phyloP scores from a whole-genome alignment of 1,284 basidiomycete genomes.

The Boletus austroedulis region DNA sequence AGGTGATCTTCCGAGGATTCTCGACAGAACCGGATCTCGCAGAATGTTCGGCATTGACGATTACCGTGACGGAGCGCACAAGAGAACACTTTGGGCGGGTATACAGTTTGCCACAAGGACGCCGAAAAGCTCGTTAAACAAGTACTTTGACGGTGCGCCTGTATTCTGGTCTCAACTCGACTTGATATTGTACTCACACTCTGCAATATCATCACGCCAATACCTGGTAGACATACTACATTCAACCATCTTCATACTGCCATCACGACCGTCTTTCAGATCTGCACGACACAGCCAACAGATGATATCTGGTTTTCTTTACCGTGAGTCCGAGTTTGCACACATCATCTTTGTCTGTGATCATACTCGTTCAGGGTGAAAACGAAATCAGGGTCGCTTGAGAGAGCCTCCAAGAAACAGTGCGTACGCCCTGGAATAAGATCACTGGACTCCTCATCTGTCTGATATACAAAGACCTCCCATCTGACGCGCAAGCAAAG shows the following conservation, averaged over 20 bases:
- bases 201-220: conserved; percentile 89
- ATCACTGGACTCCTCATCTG: conserved; percentile 93
- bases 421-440: conserved; percentile 92
- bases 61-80: conserved; percentile 98
- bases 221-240: conserved; percentile 99
- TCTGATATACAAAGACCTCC: conserved; percentile 97
- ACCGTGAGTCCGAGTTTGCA: conserved; percentile 59
- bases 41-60: conserved; percentile 89
- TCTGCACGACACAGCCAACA: conserved; percentile 96
- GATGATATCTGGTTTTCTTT: conserved; percentile 99
- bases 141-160: conserved; percentile 91
- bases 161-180: conserved; percentile 71
- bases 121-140: too few relatives aligned
- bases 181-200: conserved; percentile 3
- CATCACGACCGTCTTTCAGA: conserved; percentile 98
- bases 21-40: conserved; percentile 93
- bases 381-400: conserved; percentile 98
- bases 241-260: conserved; percentile 98
- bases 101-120: too few relatives aligned
- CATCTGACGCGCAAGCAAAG: conserved; percentile 98
- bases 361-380: conserved; percentile 74
- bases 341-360: not conserved
- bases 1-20: too few relatives aligned
- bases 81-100: conserved; percentile 31
- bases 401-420: conserved; percentile 94